phyloP scores from a whole-genome alignment of 2,329 filamentous ascomycete genomes.

The Magnaporthiopsis incrustans region DNA sequence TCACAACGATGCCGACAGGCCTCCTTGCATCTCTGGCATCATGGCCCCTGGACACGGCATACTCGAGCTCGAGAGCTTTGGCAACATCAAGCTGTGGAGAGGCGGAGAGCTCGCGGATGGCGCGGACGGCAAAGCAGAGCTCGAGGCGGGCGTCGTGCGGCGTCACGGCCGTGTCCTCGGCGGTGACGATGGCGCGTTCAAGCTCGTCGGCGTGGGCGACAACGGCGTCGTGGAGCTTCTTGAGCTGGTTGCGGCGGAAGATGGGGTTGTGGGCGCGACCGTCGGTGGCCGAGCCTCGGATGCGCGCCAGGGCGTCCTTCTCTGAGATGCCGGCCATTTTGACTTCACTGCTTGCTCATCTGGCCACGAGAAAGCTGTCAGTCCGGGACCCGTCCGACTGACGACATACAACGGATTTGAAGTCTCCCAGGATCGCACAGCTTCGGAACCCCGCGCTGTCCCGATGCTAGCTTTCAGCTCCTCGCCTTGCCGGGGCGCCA shows the following conservation, averaged over 20 bases:
- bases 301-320: slow-evolving; percentile 16
- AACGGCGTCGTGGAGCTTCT: slow-evolving; percentile 26
- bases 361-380: background rate
- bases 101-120: slow-evolving; percentile 21
- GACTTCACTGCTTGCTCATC: background rate
- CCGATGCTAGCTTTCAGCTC: too few species aligned
- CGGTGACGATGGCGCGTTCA: slow-evolving; percentile 21
- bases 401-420: background rate
- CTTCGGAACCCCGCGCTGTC: too few species aligned
- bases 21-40: slow-evolving; percentile 16
- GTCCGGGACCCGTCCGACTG: background rate
- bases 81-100: slow-evolving; percentile 16
- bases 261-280: slow-evolving; percentile 28
- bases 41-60: slow-evolving; percentile 18
- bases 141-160: slow-evolving; percentile 24
- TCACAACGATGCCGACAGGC: slow-evolving; percentile 19
- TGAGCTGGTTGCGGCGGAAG: slow-evolving; percentile 30
- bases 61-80: slow-evolving; percentile 21
- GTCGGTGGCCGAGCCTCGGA: slow-evolving; percentile 26
- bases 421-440: too few species aligned
- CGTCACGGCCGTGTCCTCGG: slow-evolving; percentile 20
- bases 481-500: too few species aligned
- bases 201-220: slow-evolving; percentile 20
- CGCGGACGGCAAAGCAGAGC: slow-evolving; percentile 21
- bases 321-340: slow-evolving; percentile 2